Base-by-base conservation (phyloP, 2,329 filamentous ascomycete species). In the Cryoendolithus antarcticus region DNA sequence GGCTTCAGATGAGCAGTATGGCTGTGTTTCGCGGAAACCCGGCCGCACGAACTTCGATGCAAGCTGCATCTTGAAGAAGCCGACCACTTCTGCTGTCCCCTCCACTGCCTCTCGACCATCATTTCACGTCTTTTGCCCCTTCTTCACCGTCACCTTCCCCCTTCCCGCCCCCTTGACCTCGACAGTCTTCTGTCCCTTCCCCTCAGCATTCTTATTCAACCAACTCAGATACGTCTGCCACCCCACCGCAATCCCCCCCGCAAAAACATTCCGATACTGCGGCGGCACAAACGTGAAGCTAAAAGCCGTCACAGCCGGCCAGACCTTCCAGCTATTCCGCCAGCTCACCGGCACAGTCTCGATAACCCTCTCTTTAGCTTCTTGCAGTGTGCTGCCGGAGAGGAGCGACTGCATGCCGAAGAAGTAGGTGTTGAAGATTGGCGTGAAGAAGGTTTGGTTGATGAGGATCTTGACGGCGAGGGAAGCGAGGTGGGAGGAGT, bases 191-290 rank as follows among this genome's bases (percentile, higher is more conserved):
- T 31, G 45, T 53, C 30, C 52, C 39, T 44, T 43, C 32, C 36
- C 40, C 38, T 86, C 84, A 2, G 83, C 84, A 44, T 67, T 66
- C 52, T 80, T 72, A 53, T 93, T 93, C 53, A 93, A 61, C 60
- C 77, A 82, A 49, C 79, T 84, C 50, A 95, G 56, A 67, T 94
- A 95, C 1, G 85, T 86, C 71, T 94, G 88, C 88, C 88, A 95
- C 0, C 82, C 83, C 37, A 94, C 80, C 1, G 85, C 84, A 47
- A 93, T 72, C 5, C 81, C 46, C 34, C 62, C 85, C 0, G 81
- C 76, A 50, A 94, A 91, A 10, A 93, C 71, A 50, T 77, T 83
- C 37, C 88, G 70, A 60, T 85, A 89, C 54, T 89, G 77, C 35
- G 86, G 67, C 19, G 79, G 75, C 4, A 95, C 66, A 53, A 85